Evolutionary conservation across 140 eudicot genomes (phyloP).

Genomic region (Senecio squalidus): DNA sequence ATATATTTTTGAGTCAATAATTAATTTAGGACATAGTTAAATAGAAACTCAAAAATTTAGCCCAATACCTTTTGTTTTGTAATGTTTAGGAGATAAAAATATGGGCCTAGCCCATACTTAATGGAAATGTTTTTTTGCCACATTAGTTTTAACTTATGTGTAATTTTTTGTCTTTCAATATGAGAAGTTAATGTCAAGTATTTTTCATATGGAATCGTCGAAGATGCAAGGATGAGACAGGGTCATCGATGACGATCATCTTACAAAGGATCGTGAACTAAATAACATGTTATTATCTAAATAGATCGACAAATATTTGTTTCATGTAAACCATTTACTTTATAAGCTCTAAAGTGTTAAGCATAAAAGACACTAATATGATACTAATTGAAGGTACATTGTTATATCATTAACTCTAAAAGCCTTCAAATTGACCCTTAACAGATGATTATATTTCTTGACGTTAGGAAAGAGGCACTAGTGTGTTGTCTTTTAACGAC

Average conservation of each 20-base stretch:
- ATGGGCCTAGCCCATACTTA: not conserved
- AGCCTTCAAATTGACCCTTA: not conserved
- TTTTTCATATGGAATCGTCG: not conserved
- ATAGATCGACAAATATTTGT: not conserved
- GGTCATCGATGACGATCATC: not conserved
- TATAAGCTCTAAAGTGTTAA: not conserved
- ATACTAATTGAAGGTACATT: not conserved
- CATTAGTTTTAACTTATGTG: no score
- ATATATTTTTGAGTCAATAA: no score
- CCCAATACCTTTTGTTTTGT: not conserved
- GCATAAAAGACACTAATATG: not conserved
- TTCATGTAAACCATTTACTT: not conserved
- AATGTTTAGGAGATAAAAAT: not conserved
- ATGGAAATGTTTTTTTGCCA: not conserved
- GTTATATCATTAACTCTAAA: not conserved
- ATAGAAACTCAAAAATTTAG: no score
- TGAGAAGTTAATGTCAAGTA: no score
- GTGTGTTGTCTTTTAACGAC: no score
- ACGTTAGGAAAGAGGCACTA: no score
- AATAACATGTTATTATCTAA: not conserved
- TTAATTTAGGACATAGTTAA: no score
- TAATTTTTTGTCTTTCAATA: not conserved
- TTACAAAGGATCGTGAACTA: not conserved
- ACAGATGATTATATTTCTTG: not conserved
- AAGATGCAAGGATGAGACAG: slow-evolving; percentile 1